A percentile compares a stretch with the other conserved stretches of the same genome.
Conservation (phyloP, 768 basidiomycete genomes). For the Termitomyces heimii region DNA sequence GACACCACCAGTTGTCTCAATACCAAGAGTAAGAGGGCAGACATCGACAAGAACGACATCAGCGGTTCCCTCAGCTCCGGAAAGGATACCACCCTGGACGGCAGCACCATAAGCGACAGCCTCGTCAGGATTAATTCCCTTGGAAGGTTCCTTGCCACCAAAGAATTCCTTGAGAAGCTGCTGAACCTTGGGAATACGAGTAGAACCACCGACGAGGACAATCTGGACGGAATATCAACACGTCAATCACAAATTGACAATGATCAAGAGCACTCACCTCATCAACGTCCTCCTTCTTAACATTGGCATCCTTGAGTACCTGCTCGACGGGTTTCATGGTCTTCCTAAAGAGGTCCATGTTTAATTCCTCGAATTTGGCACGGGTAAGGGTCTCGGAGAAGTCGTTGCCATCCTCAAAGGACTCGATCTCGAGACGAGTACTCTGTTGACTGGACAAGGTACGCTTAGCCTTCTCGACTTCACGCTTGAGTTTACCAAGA, state of each 20-base stretch:
- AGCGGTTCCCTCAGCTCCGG: slow-evolving; percentile 85
- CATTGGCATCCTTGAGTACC: slow-evolving; percentile 94
- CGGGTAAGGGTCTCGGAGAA: slow-evolving; percentile 95
- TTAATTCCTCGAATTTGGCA: slow-evolving; percentile 98
- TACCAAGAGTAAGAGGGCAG: slow-evolving; percentile 95
- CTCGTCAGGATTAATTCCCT: slow-evolving; percentile 99
- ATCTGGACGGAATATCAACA: slow-evolving; percentile 36
- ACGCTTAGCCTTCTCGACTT: slow-evolving; percentile 94
- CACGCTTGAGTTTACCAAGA: slow-evolving; percentile 87
- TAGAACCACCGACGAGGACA: slow-evolving; percentile 94
- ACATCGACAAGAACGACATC: slow-evolving; percentile 96
- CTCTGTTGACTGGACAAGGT: slow-evolving; percentile 87
- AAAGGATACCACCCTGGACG: slow-evolving; percentile 96
- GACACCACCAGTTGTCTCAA: slow-evolving; percentile 97
- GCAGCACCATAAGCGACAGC: slow-evolving; percentile 99
- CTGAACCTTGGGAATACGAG: slow-evolving; percentile 99
- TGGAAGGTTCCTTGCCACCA: slow-evolving; percentile 93
- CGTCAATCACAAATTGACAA: neutral
- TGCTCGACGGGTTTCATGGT: slow-evolving; percentile 99
- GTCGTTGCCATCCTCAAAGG: slow-evolving; percentile 94
- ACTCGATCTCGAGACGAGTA: slow-evolving; percentile 91
- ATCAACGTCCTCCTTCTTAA: slow-evolving; percentile 96
- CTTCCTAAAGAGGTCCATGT: slow-evolving; percentile 98
- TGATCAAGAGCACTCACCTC: slow-evolving; percentile 45
- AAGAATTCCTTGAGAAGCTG: slow-evolving; percentile 98